phyloP scores from a whole-genome alignment of 2,329 filamentous ascomycete species.

The Penicillium janthinellum region DNA sequence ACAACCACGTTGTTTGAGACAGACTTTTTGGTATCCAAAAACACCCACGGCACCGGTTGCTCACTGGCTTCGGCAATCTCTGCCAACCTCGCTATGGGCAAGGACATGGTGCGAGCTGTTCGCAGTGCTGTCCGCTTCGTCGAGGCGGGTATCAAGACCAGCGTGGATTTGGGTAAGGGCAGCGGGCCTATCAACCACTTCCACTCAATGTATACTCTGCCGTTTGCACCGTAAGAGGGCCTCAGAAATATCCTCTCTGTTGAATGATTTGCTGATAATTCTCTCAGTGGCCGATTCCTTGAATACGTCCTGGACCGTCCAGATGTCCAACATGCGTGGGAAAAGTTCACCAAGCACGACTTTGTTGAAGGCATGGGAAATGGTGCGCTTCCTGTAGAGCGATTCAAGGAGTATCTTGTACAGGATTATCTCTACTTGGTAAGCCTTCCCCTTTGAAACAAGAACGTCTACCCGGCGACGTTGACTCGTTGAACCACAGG shows the following conservation, averaged over 20 bases:
- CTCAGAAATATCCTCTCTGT: neutral
- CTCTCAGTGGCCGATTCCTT: constrained; percentile 69
- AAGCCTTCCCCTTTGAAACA: constrained; percentile 24
- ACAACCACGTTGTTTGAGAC: constrained; percentile 63
- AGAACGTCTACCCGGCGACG: neutral
- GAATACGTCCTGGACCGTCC: constrained; percentile 77
- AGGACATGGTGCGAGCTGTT: constrained; percentile 54
- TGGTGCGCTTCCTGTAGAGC: constrained; percentile 71
- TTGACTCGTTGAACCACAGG: constrained; percentile 47
- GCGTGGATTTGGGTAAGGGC: constrained; percentile 58
- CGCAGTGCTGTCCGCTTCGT: constrained; percentile 61
- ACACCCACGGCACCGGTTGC: constrained; percentile 94
- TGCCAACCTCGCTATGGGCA: constrained; percentile 59
- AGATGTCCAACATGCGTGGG: constrained; percentile 75
- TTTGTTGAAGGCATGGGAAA: constrained; percentile 78
- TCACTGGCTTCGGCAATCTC: constrained; percentile 79
- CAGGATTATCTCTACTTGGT: constrained; percentile 93
- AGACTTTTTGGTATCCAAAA: constrained; percentile 69
- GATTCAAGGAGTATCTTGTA: constrained; percentile 85
- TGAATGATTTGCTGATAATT: constrained; percentile 5
- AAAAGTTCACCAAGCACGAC: constrained; percentile 73
- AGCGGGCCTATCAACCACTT: constrained; percentile 69
- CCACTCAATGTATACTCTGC: constrained; percentile 61
- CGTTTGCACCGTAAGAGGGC: constrained; percentile 57
- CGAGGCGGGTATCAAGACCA: constrained; percentile 62